phyloP scores from a whole-genome alignment of 306 rosid species.

The Cucurbita argyrosperma region DNA sequence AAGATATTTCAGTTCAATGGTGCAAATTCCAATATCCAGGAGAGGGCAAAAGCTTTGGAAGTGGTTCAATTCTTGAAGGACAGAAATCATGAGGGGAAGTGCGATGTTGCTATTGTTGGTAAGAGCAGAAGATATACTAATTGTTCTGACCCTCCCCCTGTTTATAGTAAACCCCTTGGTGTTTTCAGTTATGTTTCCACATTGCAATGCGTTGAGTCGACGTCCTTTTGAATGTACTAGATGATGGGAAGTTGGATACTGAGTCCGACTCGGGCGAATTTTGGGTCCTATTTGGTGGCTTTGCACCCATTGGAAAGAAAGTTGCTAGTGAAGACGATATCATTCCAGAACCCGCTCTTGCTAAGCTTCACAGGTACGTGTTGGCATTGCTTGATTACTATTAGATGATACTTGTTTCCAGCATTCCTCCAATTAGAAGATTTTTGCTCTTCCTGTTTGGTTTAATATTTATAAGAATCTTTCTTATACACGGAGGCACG shows the following conservation, averaged over 20 bases:
- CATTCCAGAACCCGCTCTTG: constrained; percentile 69
- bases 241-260: constrained; percentile 96
- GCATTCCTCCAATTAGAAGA: neutral
- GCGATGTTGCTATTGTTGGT: constrained; percentile 98
- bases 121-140: constrained; percentile 7
- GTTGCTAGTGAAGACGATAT: constrained; percentile 70
- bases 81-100: constrained; percentile 72
- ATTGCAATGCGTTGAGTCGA: neutral
- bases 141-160: neutral
- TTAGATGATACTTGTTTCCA: neutral
- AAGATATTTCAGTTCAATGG: constrained; percentile 98
- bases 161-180: neutral
- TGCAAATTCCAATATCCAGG: constrained; percentile 94
- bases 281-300: constrained; percentile 99
- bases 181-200: constrained; percentile 4
- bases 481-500: neutral
- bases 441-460: neutral
- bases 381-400: neutral
- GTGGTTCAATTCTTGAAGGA: constrained; percentile 89
- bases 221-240: constrained; percentile 27
- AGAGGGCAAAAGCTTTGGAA: constrained; percentile 96
- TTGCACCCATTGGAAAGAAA: constrained; percentile 97
- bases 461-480: neutral
- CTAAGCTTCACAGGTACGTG: constrained; percentile 67
- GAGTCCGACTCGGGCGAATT: constrained; percentile 99